Percentiles rank a stretch among this genome's conserved stretches.
phyloP scores from a whole-genome alignment of 371 early-diverging fungal species.

The Rhizopus microsporus region DNA sequence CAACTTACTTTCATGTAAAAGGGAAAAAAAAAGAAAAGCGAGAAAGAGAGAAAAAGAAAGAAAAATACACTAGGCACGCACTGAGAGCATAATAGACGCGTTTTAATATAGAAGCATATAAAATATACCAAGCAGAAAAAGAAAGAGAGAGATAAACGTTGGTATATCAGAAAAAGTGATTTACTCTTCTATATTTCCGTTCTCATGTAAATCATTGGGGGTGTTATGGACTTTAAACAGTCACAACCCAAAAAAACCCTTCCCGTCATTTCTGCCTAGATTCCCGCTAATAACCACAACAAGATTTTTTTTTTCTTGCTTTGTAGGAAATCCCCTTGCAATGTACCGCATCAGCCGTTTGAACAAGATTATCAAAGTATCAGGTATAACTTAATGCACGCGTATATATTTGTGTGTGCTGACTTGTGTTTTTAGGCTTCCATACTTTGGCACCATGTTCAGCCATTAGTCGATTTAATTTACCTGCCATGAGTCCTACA shows the following conservation, averaged over 20 bases:
- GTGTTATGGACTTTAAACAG: background rate
- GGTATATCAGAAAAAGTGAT: background rate
- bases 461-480: conserved; percentile 72
- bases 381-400: conserved; percentile 6
- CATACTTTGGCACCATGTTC: conserved; percentile 59
- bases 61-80: too few species aligned
- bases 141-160: background rate
- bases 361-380: conserved; percentile 12
- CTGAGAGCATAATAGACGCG: too few species aligned
- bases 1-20: too few species aligned
- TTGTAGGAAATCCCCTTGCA: conserved; percentile 12
- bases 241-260: conserved; percentile 7
- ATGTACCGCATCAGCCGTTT: conserved; percentile 11
- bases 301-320: conserved; percentile 11
- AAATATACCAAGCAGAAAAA: background rate
- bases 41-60: too few species aligned
- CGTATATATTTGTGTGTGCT: background rate
- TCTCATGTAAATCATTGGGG: background rate
- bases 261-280: conserved; percentile 26
- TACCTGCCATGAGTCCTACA: conserved; percentile 97
- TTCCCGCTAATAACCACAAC: conserved; percentile 21
- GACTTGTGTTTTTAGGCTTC: conserved; percentile 36
- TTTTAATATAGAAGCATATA: too few species aligned
- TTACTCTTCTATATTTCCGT: background rate
- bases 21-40: too few species aligned